Evolutionary conservation across 2,329 filamentous ascomycete species (phyloP).

Genomic region (Ophiostoma piceae): DNA sequence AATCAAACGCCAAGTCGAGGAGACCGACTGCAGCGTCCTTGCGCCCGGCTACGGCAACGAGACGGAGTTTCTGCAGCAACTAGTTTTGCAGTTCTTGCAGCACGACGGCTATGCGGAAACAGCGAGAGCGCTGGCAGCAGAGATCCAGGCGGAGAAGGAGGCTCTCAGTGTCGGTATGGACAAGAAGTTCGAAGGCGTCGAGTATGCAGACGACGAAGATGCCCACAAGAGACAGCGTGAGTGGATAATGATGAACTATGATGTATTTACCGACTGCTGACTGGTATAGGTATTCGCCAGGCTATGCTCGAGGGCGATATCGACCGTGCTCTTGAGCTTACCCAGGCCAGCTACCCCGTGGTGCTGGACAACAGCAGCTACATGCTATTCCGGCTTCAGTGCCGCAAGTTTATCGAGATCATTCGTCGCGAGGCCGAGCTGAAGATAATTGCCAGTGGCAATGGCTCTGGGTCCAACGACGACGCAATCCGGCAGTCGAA

Average conservation of each 20-base stretch:
- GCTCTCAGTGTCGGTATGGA: constrained; percentile 58
- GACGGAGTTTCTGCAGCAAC: constrained; percentile 70
- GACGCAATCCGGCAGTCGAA: constrained; percentile 13
- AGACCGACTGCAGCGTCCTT: constrained; percentile 51
- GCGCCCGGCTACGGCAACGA: constrained; percentile 63
- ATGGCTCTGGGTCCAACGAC: background rate
- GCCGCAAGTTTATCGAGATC: constrained; percentile 94
- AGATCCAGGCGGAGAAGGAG: constrained; percentile 68
- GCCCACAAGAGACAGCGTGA: constrained; percentile 79
- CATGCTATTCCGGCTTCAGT: constrained; percentile 81
- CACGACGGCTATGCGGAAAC: constrained; percentile 96
- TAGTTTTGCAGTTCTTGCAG: constrained; percentile 80
- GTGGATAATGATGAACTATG: constrained; percentile 31
- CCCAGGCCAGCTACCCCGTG: constrained; percentile 68
- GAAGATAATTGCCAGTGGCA: constrained; percentile 35
- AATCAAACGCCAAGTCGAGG: constrained; percentile 56
- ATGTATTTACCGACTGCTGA: background rate
- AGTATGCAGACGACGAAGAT: constrained; percentile 75
- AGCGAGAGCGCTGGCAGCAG: constrained; percentile 77
- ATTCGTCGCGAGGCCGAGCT: constrained; percentile 69
- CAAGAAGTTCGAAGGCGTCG: constrained; percentile 52
- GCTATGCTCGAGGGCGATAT: constrained; percentile 90
- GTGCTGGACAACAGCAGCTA: constrained; percentile 76
- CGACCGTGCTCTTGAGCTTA: constrained; percentile 80
- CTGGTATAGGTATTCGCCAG: constrained; percentile 66